These are phyloP conservation scores for Blechomonas ayalai DNA, from an alignment of 208 protist species.

Conservation along the genomic window DNA sequence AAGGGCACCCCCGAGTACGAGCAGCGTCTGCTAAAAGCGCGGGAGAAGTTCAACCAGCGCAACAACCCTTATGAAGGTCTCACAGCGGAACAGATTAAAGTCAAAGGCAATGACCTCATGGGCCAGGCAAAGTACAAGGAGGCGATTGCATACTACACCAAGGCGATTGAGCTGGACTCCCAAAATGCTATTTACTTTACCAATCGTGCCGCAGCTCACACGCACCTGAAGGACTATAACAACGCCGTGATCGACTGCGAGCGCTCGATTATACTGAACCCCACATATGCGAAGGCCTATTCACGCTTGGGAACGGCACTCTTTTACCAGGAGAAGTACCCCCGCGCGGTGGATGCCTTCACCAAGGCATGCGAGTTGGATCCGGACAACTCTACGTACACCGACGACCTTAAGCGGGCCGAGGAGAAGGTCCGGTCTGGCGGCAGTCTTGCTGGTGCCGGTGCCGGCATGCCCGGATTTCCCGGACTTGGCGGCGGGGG, in stretches of 20 bases:
- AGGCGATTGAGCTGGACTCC: slow-evolving; percentile 88
- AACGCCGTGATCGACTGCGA: slow-evolving; percentile 87
- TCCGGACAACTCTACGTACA: slow-evolving; percentile 87
- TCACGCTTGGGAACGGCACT: slow-evolving; percentile 83
- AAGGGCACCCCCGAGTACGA: slow-evolving; percentile 70
- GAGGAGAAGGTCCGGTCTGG: slow-evolving; percentile 57
- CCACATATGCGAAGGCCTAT: slow-evolving; percentile 88
- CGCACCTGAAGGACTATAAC: slow-evolving; percentile 87
- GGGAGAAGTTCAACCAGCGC: slow-evolving; percentile 82
- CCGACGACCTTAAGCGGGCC: slow-evolving; percentile 84
- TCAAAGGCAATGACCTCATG: slow-evolving; percentile 91
- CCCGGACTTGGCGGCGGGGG: slow-evolving; percentile 29
- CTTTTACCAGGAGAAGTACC: slow-evolving; percentile 88
- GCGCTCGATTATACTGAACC: slow-evolving; percentile 78
- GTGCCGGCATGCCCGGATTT: slow-evolving; percentile 28
- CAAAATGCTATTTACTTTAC: slow-evolving; percentile 86
- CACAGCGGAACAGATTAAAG: slow-evolving; percentile 89
- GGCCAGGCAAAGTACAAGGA: slow-evolving; percentile 89
- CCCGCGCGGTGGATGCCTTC: slow-evolving; percentile 80
- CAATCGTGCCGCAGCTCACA: slow-evolving; percentile 90
- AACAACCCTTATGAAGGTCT: slow-evolving; percentile 90
- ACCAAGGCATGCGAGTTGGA: slow-evolving; percentile 88
- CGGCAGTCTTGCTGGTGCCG: slow-evolving; percentile 17
- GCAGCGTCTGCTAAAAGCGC: slow-evolving; percentile 70
- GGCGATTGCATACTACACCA: slow-evolving; percentile 90